Evolutionary conservation across 2,329 filamentous ascomycete species (phyloP).

Genomic region (Ophiostoma piceae): DNA sequence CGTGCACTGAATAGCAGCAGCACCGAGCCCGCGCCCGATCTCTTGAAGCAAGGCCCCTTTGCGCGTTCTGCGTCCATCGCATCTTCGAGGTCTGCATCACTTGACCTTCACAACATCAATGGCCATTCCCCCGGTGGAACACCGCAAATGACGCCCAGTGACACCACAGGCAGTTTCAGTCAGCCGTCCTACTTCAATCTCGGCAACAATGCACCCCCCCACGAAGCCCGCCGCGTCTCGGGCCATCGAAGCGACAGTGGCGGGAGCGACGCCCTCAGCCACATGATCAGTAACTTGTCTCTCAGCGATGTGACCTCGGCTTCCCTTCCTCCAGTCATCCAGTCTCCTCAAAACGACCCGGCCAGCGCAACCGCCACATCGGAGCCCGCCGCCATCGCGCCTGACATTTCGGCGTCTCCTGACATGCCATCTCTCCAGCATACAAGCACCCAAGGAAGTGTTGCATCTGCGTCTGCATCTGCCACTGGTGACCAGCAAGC

Average conservation of each 20-base stretch:
- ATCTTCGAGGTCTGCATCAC: conserved; percentile 88
- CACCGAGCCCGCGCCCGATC: conserved; percentile 80
- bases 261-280: conserved; percentile 76
- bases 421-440: conserved; percentile 64
- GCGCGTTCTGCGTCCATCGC: conserved; percentile 76
- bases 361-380: conserved; percentile 38
- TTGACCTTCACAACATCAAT: conserved; percentile 64
- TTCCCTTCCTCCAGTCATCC: conserved; percentile 41
- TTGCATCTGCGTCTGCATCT: too few species aligned
- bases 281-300: conserved; percentile 76
- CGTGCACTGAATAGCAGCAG: conserved; percentile 72
- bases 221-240: conserved; percentile 65
- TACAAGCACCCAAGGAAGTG: conserved; percentile 40
- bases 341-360: conserved; percentile 63
- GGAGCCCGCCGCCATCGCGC: conserved; percentile 52
- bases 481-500: conserved; percentile 30
- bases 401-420: conserved; percentile 63
- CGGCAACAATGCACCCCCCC: conserved; percentile 39
- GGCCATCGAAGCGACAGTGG: conserved; percentile 87
- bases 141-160: conserved; percentile 78
- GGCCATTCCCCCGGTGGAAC: conserved; percentile 76
- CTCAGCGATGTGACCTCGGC: conserved; percentile 55
- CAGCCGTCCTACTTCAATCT: conserved; percentile 94
- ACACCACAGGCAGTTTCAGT: conserved; percentile 56
- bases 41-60: conserved; percentile 89